Evolutionary conservation across 2,329 filamentous ascomycete species (phyloP), one percentile per base, ranked within the genome.

Genomic region (Fusarium heterosporum): DNA sequence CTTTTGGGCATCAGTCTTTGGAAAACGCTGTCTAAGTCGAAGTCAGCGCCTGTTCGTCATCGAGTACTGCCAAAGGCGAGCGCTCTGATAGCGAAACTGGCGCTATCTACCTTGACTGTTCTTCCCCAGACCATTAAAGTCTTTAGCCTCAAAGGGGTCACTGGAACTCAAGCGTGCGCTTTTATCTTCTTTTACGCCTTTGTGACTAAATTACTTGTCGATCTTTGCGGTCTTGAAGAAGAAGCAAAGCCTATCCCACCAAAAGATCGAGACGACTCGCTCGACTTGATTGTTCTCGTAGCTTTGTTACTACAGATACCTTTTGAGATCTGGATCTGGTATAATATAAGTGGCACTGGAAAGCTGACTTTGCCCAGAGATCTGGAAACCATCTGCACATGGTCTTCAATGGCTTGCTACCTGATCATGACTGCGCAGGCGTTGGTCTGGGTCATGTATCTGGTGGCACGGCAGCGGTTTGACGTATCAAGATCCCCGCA

Each of bases 321-420:
- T 0, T 64, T 64, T 4, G 19, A 64, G 8, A 1, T 34, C 2
- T 64, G 61, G 59, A 64, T 64, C 8, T 64, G 59, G 59, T 4
- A 42, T 1, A 64, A 52, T 3, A 58, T 64, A 5, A 28, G 19
- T 2, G 1, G 8, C 4, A 42, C 38, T 4, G 10, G 7, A 1
- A 8, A 22, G 0, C 28, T 58, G 2, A 7, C 42, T 0, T 16
- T 47, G 6, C 4, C 51, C 0, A 1, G 7, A 2, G 0, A 25
- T 5, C 2, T 46, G 3, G n/a, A 3, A 1, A 16, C n/a, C 1
- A 3, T 59, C 26, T 26, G 40, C 8, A 10, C 8, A 2, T 43
- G 26, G 14, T 22, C 7, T 1, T 3, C 19, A 4, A 1, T 11
- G 0, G 1, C 16, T 4, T 32, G 54, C 3, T 10, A 9, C 26